Evolutionary conservation across 176 grass and related monocot species (phyloP).

Genomic region (Avena eriantha): DNA sequence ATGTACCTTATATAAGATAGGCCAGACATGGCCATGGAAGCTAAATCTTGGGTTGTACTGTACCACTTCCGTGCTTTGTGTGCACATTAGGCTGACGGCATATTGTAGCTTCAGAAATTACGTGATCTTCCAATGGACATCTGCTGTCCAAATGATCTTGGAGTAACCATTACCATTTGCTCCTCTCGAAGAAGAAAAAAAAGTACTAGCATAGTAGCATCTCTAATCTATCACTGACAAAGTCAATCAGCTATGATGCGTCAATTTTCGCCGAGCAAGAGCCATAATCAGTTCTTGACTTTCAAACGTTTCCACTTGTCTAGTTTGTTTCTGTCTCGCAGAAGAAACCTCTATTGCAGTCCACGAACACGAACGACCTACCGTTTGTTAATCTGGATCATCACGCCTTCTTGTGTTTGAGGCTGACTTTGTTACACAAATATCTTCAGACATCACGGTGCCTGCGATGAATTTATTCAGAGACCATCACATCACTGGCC

Average conservation of each 20-base stretch:
- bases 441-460: neutral
- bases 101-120: constrained; percentile 22
- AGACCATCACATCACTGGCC: neutral
- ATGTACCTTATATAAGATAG: no score
- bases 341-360: neutral
- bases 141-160: neutral
- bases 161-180: neutral
- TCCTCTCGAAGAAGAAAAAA: neutral
- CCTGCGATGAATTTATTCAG: neutral
- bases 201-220: neutral
- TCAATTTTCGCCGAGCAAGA: neutral
- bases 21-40: no score
- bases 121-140: neutral
- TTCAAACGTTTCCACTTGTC: neutral
- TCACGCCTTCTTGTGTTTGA: neutral
- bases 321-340: neutral
- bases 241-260: neutral
- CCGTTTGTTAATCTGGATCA: neutral
- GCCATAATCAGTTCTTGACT: constrained; percentile 24
- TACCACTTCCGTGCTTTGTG: neutral
- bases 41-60: neutral
- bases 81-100: neutral
- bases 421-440: neutral
- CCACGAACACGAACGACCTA: neutral
- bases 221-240: neutral